Percentiles rank a stretch among this genome's conserved stretches.
Conservation (phyloP, 2,329 filamentous ascomycete species). For the Fusarium aywerte region DNA sequence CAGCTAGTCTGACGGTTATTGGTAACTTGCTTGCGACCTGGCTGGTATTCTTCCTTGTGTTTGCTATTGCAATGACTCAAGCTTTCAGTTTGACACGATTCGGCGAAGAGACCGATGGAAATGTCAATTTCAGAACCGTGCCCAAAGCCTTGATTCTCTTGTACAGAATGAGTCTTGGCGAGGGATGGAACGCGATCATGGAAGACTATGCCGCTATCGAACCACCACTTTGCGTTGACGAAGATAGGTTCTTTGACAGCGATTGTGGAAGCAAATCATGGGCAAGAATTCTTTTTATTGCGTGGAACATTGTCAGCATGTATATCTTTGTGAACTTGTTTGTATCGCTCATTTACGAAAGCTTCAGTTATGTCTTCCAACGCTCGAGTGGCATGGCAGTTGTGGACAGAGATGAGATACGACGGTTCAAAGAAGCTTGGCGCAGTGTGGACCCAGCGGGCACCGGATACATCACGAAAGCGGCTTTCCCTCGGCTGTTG, state of each 20-base stretch:
- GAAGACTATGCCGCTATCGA: conserved; percentile 88
- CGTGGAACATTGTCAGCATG: conserved; percentile 99
- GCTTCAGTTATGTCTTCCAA: conserved; percentile 99
- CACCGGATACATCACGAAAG: conserved; percentile 89
- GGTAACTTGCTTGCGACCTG: conserved; percentile 93
- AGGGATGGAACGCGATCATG: conserved; percentile 98
- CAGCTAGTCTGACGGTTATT: conserved; percentile 90
- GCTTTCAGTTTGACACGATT: conserved; percentile 96
- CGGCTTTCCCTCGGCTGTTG: conserved; percentile 86
- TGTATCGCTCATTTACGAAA: conserved; percentile 98
- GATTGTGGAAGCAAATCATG: conserved; percentile 93
- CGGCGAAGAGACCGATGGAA: conserved; percentile 74
- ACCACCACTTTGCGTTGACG: conserved; percentile 82
- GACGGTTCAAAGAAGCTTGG: conserved; percentile 98
- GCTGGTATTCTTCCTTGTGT: conserved; percentile 96
- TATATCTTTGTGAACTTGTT: conserved; percentile 99
- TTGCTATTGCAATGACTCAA: conserved; percentile 95
- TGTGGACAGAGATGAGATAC: conserved; percentile 91
- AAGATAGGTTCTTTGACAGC: conserved; percentile 79
- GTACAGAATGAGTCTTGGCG: conserved; percentile 91
- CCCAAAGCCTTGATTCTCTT: conserved; percentile 93
- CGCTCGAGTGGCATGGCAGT: conserved; percentile 91
- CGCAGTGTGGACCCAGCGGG: conserved; percentile 93
- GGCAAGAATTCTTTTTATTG: conserved; percentile 89
- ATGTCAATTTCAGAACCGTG: conserved; percentile 92